A percentile compares a stretch with the other conserved stretches of the same genome.
Evolutionary conservation across 202 grass and related monocot species (phyloP).

Genomic region (Hordeum pubiflorum): DNA sequence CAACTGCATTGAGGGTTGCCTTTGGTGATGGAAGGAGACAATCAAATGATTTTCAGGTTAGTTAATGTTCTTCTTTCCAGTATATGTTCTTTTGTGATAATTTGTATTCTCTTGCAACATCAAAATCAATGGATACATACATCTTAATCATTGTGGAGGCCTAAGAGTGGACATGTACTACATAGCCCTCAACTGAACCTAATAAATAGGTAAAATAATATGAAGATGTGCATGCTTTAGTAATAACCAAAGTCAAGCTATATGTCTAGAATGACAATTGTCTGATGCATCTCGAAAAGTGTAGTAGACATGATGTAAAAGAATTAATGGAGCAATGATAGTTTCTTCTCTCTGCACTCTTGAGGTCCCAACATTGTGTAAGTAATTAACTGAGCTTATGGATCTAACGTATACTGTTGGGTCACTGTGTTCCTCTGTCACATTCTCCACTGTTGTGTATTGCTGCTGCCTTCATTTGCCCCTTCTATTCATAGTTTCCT

Average conservation of each 20-base stretch:
- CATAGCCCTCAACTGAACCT: not conserved
- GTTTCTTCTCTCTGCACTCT: not conserved
- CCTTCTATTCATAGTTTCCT: not conserved
- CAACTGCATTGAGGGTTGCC: slow-evolving; percentile 47
- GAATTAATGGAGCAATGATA: not conserved
- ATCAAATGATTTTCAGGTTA: slow-evolving; percentile 92
- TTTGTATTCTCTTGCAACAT: not conserved
- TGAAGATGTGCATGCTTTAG: not conserved
- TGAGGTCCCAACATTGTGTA: not conserved
- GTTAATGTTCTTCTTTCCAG: not conserved
- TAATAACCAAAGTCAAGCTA: not conserved
- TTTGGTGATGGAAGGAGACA: slow-evolving; percentile 65
- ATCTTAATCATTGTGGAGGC: not conserved
- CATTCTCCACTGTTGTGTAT: not conserved
- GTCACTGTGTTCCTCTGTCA: not conserved
- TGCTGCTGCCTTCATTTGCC: not conserved
- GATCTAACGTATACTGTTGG: not conserved
- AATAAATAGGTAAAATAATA: not conserved
- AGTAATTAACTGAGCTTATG: not conserved
- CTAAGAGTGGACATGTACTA: not conserved
- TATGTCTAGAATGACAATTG: not conserved
- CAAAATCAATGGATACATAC: not conserved
- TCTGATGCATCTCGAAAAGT: not conserved
- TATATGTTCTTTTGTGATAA: not conserved
- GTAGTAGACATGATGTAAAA: not conserved